These are phyloP conservation scores for Trichoderma aggressivum DNA, from an alignment of 2,329 filamentous ascomycete species.

Conservation along the genomic window DNA sequence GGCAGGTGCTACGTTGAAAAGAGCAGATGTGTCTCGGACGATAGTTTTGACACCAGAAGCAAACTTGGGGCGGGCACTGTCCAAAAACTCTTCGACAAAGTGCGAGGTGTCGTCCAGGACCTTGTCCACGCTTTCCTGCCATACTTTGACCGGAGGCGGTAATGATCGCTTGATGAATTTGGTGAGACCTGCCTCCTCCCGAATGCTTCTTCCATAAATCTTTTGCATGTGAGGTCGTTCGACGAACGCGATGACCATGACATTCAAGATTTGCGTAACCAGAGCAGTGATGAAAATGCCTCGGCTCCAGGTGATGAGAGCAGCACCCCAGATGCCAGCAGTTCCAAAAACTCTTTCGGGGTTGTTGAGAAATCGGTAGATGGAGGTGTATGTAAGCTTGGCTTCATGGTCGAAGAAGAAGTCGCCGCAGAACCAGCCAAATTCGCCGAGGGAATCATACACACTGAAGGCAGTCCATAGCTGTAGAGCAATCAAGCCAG, in stretches of 20 bases:
- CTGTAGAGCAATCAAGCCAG: constrained; percentile 77
- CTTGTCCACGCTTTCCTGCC: constrained; percentile 82
- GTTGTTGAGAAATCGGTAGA: constrained; percentile 97
- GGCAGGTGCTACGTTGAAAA: constrained; percentile 87
- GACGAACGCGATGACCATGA: constrained; percentile 87
- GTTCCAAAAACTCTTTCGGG: constrained; percentile 91
- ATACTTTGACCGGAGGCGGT: constrained; percentile 76
- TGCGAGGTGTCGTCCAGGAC: constrained; percentile 83
- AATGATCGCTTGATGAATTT: constrained; percentile 86
- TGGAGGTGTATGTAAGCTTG: constrained; percentile 92
- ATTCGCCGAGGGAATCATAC: constrained; percentile 93
- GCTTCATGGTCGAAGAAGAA: constrained; percentile 92
- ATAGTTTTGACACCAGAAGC: constrained; percentile 82
- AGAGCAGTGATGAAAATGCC: constrained; percentile 84
- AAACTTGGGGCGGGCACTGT: constrained; percentile 79
- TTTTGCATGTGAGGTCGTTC: constrained; percentile 98
- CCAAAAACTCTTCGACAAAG: constrained; percentile 86
- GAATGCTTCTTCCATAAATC: constrained; percentile 81
- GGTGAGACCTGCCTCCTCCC: constrained; percentile 83
- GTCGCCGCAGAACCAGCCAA: constrained; percentile 98
- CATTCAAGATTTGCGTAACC: constrained; percentile 77
- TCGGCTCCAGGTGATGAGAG: constrained; percentile 86
- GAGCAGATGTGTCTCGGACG: constrained; percentile 78
- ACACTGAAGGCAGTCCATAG: constrained; percentile 91
- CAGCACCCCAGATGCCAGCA: constrained; percentile 92